Conservation (phyloP, 495 filamentous ascomycete genomes). For the Lasiosphaeria ovina region DNA sequence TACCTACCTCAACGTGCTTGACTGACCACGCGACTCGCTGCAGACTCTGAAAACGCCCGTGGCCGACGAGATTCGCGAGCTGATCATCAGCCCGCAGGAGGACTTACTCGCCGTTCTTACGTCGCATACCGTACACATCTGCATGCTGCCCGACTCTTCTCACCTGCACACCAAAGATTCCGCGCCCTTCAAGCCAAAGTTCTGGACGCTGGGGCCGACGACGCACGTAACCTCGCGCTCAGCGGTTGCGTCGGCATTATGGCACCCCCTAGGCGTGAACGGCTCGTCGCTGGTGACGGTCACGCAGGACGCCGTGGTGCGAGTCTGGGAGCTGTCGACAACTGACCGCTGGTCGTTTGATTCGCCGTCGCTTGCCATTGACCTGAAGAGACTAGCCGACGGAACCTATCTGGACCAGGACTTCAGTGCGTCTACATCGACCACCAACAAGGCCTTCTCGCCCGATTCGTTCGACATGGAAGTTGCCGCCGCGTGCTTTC, state of each 20-base stretch:
- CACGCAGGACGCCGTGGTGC: conserved; percentile 78
- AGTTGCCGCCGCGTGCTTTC: conserved; percentile 81
- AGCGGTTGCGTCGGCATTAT: conserved; percentile 71
- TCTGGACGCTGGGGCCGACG: conserved; percentile 81
- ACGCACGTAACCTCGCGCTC: conserved; percentile 82
- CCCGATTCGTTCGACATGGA: conserved; percentile 85
- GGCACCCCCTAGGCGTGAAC: conserved; percentile 80
- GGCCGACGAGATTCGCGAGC: conserved; percentile 72
- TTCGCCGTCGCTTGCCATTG: conserved; percentile 73
- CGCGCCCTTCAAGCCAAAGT: conserved; percentile 69
- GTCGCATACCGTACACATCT: conserved; percentile 78
- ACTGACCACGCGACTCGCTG: no score
- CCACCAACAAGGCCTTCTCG: conserved; percentile 75
- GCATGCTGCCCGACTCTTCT: conserved; percentile 70
- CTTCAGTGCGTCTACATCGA: conserved; percentile 65
- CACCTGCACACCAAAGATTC: conserved; percentile 64
- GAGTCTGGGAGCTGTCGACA: conserved; percentile 81
- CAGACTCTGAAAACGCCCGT: conserved; percentile 71
- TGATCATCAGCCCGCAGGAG: conserved; percentile 75
- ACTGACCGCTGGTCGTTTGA: conserved; percentile 82
- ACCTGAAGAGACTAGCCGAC: conserved; percentile 78
- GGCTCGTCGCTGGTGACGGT: conserved; percentile 76
- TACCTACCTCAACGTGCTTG: no score
- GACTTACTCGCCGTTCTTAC: conserved; percentile 80
- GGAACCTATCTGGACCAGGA: conserved; percentile 74